phyloP scores from a whole-genome alignment of 257 asterid genomes.

The Solanum tarijense region DNA sequence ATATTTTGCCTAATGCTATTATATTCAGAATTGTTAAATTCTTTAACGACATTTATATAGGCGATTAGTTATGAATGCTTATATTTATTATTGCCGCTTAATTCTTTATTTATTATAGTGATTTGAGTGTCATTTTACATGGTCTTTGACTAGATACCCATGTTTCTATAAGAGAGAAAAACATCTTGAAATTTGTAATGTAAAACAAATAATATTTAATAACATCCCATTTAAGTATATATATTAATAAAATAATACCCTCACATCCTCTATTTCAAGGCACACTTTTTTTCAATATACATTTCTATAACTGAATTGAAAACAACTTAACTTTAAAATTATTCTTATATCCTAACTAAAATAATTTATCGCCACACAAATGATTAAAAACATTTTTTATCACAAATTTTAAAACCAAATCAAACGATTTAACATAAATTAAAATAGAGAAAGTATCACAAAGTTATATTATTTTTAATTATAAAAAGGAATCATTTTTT shows the following conservation, averaged over 20 bases:
- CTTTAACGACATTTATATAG: not conserved
- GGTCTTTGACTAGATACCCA: not conserved
- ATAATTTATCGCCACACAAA: not conserved
- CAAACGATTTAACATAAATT: not conserved
- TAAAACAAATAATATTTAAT: not conserved
- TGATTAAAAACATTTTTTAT: not conserved
- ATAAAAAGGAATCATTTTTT: not conserved
- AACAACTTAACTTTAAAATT: too few species aligned
- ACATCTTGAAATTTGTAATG: not conserved
- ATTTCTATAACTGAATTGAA: not conserved
- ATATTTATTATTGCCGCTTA: not conserved
- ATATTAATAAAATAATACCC: not conserved
- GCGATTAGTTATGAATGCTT: not conserved
- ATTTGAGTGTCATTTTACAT: not conserved
- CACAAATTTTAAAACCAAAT: not conserved
- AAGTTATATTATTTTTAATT: not conserved
- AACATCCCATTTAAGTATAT: not conserved
- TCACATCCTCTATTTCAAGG: not conserved
- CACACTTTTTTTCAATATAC: not conserved
- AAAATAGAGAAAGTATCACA: not conserved
- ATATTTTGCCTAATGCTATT: not conserved
- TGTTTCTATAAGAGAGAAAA: not conserved
- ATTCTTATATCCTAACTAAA: not conserved
- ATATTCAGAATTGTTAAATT: not conserved
- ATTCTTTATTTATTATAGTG: not conserved